A percentile compares a stretch with the other conserved stretches of the same genome.
Evolutionary conservation across 495 filamentous ascomycete species (phyloP).

Genomic region (Penicillium taxi): DNA sequence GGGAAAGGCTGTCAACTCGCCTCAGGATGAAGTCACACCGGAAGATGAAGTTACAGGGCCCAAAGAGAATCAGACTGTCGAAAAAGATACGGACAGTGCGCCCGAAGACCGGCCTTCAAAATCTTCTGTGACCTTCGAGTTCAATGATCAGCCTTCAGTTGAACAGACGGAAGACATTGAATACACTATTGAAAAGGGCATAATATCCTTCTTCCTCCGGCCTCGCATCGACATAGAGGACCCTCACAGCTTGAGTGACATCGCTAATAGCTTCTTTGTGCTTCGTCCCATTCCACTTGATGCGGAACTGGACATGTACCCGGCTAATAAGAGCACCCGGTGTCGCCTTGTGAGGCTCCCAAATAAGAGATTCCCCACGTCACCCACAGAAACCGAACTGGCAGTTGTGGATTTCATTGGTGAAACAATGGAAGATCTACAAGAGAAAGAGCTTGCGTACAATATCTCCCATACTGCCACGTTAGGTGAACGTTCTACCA

Average conservation of each 20-base stretch:
- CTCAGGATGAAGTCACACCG: background rate
- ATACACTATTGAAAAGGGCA: constrained; percentile 77
- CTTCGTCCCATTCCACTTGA: constrained; percentile 67
- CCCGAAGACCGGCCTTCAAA: constrained; percentile 4
- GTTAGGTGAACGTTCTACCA: constrained; percentile 56
- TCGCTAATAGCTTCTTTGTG: constrained; percentile 75
- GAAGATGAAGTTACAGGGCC: constrained; percentile 22
- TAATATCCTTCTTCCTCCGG: constrained; percentile 92
- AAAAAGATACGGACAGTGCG: no score
- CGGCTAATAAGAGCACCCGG: constrained; percentile 51
- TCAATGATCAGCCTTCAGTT: constrained; percentile 23
- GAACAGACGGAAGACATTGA: constrained; percentile 46
- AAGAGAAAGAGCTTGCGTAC: constrained; percentile 59
- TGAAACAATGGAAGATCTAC: constrained; percentile 59
- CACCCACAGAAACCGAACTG: constrained; percentile 65
- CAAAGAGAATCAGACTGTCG: background rate
- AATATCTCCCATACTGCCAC: constrained; percentile 73
- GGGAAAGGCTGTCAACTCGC: constrained; percentile 5
- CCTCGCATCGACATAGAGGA: constrained; percentile 66
- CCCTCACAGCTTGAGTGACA: constrained; percentile 59
- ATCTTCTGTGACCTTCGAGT: constrained; percentile 6
- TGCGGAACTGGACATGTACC: constrained; percentile 53
- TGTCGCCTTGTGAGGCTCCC: constrained; percentile 71
- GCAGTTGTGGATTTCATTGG: constrained; percentile 76
- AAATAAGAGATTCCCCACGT: constrained; percentile 79